Conservation (phyloP, 208 protist species). For the Trypanosoma congolense region DNA sequence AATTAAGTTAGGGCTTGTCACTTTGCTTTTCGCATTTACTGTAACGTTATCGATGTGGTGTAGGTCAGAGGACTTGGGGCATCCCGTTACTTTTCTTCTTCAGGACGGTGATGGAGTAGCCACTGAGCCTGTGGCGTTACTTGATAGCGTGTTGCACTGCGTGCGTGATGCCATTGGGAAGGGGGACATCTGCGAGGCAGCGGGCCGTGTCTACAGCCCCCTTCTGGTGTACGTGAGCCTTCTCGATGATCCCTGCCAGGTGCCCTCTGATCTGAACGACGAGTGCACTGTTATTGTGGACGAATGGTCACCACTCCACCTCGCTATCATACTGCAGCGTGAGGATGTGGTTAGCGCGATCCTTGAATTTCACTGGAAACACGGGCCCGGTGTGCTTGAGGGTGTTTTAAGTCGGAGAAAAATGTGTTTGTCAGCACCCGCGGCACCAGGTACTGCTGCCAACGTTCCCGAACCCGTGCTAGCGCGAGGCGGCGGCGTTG, state of each 20-base stretch:
- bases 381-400: constrained; percentile 36
- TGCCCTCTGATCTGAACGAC: constrained; percentile 24
- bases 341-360: constrained; percentile 24
- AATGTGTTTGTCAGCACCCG: neutral
- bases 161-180: neutral
- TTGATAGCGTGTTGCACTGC: constrained; percentile 14
- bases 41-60: constrained; percentile 8
- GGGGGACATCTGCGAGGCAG: constrained; percentile 14
- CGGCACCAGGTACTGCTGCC: constrained; percentile 5
- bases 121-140: constrained; percentile 11
- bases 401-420: constrained; percentile 2
- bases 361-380: constrained; percentile 54
- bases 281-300: constrained; percentile 38
- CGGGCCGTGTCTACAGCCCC: constrained; percentile 36
- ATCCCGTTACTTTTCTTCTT: constrained; percentile 45
- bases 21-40: too few species aligned
- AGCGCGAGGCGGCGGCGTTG: too few species aligned
- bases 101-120: constrained; percentile 19
- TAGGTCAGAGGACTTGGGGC: constrained; percentile 10
- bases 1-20: too few species aligned
- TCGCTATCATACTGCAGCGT: constrained; percentile 58
- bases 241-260: constrained; percentile 38
- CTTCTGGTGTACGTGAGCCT: constrained; percentile 60
- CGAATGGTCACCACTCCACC: constrained; percentile 59
- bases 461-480: neutral